These are phyloP conservation scores for Solanum arcanum DNA, from an alignment of 257 asterid genomes.

Conservation along the genomic window DNA sequence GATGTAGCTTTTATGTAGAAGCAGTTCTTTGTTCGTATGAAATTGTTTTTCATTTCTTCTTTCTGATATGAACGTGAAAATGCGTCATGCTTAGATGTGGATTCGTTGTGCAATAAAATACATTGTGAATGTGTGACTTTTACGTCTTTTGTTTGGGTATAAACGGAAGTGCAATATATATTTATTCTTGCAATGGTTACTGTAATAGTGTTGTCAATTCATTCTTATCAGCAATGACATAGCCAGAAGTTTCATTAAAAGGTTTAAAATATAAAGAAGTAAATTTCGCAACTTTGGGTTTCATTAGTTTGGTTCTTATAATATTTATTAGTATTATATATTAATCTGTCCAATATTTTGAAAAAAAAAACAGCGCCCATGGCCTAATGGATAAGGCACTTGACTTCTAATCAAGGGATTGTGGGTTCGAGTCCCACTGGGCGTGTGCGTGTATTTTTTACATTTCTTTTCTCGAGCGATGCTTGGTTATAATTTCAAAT, in stretches of 20 bases:
- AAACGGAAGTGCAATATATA: too few species aligned
- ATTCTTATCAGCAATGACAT: too few species aligned
- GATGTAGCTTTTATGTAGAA: background rate
- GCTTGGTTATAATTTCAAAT: too few species aligned
- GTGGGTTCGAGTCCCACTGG: background rate
- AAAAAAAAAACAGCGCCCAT: background rate
- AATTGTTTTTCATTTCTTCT: background rate
- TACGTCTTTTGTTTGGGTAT: too few species aligned
- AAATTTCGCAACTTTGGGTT: too few species aligned
- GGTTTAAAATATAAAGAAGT: too few species aligned
- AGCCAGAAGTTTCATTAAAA: too few species aligned
- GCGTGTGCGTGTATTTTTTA: background rate
- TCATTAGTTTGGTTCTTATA: too few species aligned
- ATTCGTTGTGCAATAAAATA: background rate
- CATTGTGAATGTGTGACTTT: too few species aligned
- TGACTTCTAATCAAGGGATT: background rate
- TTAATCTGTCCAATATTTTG: fast-evolving
- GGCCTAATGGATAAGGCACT: background rate
- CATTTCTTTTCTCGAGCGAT: too few species aligned
- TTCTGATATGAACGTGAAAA: background rate
- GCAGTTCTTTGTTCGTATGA: background rate
- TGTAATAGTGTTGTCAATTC: background rate
- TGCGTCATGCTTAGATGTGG: background rate
- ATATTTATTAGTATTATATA: too few species aligned
- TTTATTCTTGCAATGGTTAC: too few species aligned